A percentile compares a stretch with the other conserved stretches of the same genome.
phyloP scores from a whole-genome alignment of 2,329 filamentous ascomycete genomes.

The Penicillium concentricum region DNA sequence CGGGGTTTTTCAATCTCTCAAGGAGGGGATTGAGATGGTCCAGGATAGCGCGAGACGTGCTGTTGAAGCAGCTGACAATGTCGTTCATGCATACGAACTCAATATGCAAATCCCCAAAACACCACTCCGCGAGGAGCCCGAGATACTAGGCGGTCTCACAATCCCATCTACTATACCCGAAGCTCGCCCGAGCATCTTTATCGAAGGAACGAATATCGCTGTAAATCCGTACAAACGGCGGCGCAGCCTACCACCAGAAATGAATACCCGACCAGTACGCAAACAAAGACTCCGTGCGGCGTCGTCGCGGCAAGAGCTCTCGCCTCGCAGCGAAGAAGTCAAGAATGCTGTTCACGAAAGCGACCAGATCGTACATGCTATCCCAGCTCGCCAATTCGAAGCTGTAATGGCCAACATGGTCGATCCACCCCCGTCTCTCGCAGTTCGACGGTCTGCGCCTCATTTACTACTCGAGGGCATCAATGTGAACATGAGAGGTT shows the following conservation, averaged over 20 bases:
- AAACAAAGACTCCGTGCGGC: slow-evolving; percentile 38
- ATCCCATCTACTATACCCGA: slow-evolving; percentile 27
- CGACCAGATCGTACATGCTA: slow-evolving; percentile 40
- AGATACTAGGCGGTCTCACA: slow-evolving; percentile 28
- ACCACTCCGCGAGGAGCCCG: slow-evolving; percentile 45
- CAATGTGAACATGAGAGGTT: slow-evolving; percentile 34
- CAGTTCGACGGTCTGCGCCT: slow-evolving; percentile 37
- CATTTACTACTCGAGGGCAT: slow-evolving; percentile 38
- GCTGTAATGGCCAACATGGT: slow-evolving; percentile 41
- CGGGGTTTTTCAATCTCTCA: slow-evolving; percentile 61
- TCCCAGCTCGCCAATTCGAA: slow-evolving; percentile 37
- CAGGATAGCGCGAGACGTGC: slow-evolving; percentile 72
- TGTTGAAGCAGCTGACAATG: slow-evolving; percentile 72
- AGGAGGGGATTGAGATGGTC: slow-evolving; percentile 68
- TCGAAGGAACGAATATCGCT: slow-evolving; percentile 45
- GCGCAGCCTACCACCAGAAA: slow-evolving; percentile 42
- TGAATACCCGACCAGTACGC: slow-evolving; percentile 32
- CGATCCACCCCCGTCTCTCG: slow-evolving; percentile 35
- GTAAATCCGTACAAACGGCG: slow-evolving; percentile 48
- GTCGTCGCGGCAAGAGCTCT: slow-evolving; percentile 35
- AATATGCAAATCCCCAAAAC: slow-evolving; percentile 72
- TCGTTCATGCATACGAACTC: slow-evolving; percentile 72
- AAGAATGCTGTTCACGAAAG: slow-evolving; percentile 45
- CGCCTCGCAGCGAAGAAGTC: slow-evolving; percentile 41
- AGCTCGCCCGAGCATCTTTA: slow-evolving; percentile 41